A percentile compares a stretch with the other conserved stretches of the same genome.
phyloP scores from a whole-genome alignment of 2,329 filamentous ascomycete species.

The Calonectria pseudoturangicola region DNA sequence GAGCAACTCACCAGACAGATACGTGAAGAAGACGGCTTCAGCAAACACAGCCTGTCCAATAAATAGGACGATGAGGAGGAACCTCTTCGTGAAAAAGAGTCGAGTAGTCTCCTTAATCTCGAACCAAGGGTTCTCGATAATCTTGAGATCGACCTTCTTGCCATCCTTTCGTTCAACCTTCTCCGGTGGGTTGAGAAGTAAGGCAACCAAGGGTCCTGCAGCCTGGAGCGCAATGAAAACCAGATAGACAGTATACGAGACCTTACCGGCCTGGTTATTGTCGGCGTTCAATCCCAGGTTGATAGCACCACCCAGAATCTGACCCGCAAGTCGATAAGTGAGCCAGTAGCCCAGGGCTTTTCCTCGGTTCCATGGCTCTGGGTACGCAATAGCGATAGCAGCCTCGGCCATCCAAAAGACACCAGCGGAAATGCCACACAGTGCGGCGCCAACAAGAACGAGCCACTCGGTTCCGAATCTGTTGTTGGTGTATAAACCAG shows the following conservation, averaged over 20 bases:
- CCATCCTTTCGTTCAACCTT: constrained; percentile 81
- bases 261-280: constrained; percentile 74
- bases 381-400: constrained; percentile 83
- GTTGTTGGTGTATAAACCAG: constrained; percentile 83
- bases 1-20: constrained; percentile 62
- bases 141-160: constrained; percentile 74
- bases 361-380: constrained; percentile 80
- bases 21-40: constrained; percentile 84
- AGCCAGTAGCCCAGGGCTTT: constrained; percentile 82
- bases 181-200: constrained; percentile 76
- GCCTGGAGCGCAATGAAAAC: constrained; percentile 83
- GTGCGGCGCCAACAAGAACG: constrained; percentile 78
- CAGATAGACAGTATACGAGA: constrained; percentile 81
- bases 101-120: constrained; percentile 77
- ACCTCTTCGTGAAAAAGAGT: constrained; percentile 76
- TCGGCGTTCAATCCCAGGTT: constrained; percentile 80
- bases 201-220: constrained; percentile 76
- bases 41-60: constrained; percentile 83
- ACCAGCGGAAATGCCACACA: constrained; percentile 82
- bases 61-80: constrained; percentile 78
- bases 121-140: constrained; percentile 72
- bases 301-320: constrained; percentile 83
- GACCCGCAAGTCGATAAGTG: constrained; percentile 74
- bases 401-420: constrained; percentile 86
- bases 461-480: constrained; percentile 82